Evolutionary conservation across 306 rosid species (phyloP), one percentile per base, ranked within the genome.

Genomic region (Gynostemma pentaphyllum): DNA sequence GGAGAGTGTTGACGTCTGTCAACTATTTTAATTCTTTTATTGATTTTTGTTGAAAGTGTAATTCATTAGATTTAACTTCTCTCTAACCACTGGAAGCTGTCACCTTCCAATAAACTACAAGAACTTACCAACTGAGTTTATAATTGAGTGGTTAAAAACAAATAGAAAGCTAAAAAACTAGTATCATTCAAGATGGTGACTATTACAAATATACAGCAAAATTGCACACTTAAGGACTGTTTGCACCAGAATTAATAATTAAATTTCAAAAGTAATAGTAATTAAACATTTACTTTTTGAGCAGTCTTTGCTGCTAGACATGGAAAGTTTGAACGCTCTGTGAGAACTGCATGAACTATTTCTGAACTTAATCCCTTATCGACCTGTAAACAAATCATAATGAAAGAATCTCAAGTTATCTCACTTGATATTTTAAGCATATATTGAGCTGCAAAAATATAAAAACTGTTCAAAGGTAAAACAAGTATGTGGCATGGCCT

Each of bases 281-380:
- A 5, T 52, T 11, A 15, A 70, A 46, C 16, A 47, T 75, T 72
- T 79, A 91, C 97, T 74, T 82, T 83, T 62, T 71, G 62, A 68
- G 95, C 96, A 53, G 97, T 81, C 71, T 80, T 85, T 37, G 92
- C 91, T 15, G 95, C 95, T 15, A 91, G 87, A 70, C 79, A 75
- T 27, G 91, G 97, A 41, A 70, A 77, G 49, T 83, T 85, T 47
- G 96, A 89, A 47, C 95, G 82, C 76, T 91, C 96, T 23, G 72
- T 71, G 50, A 85, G 96, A 52, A 87, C 64, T 9, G 97, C 83
- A 64, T 85, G 95, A 62, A 91, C 96, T 41, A 91, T 72, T 80
- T 87, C 97, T 70, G 86, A 51, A 71, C 57, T 83, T 67, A 83
- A 78, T 62, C 82, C 96, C 87, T 80, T 83, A 75, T 91, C 96